Conservation (phyloP, 805 yeast species). For the Yarrowia sp. region DNA sequence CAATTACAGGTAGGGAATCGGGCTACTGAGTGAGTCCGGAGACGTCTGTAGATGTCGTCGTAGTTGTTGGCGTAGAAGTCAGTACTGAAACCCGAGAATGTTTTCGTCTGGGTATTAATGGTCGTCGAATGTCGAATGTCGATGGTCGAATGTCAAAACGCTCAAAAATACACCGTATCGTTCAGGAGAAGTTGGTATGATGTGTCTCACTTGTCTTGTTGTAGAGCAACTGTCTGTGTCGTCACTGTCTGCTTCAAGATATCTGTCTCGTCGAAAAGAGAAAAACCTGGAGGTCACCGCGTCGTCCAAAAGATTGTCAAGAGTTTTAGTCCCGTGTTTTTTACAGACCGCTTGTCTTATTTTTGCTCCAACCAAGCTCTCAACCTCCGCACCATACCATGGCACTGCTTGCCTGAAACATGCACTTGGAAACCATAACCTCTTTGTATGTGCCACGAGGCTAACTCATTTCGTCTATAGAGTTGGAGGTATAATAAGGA, state of each 20-base stretch:
- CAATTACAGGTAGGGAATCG: not conserved
- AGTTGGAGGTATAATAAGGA: slow-evolving; percentile 8
- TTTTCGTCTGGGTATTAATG: too few relatives aligned
- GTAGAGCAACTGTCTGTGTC: not conserved
- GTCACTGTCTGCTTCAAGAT: too few relatives aligned
- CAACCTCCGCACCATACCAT: not conserved
- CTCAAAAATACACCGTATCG: too few relatives aligned
- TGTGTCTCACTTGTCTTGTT: not conserved
- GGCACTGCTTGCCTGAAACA: not conserved
- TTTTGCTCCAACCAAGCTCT: not conserved
- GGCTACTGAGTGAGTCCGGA: not conserved
- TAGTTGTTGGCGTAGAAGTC: too few relatives aligned
- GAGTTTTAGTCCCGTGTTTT: not conserved
- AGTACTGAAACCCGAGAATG: too few relatives aligned
- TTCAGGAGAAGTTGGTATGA: too few relatives aligned
- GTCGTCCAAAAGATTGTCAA: not conserved
- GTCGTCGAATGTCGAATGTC: too few relatives aligned
- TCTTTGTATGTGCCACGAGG: not conserved
- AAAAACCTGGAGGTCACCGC: not conserved
- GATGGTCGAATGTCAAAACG: too few relatives aligned
- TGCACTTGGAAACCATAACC: not conserved
- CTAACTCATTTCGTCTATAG: not conserved
- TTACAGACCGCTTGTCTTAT: not conserved
- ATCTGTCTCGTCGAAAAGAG: not conserved
- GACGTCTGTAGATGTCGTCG: too few relatives aligned